These are phyloP conservation scores for Ichthyophthirius multifiliis DNA, from an alignment of 169 alveolate species.

Conservation along the genomic window DNA sequence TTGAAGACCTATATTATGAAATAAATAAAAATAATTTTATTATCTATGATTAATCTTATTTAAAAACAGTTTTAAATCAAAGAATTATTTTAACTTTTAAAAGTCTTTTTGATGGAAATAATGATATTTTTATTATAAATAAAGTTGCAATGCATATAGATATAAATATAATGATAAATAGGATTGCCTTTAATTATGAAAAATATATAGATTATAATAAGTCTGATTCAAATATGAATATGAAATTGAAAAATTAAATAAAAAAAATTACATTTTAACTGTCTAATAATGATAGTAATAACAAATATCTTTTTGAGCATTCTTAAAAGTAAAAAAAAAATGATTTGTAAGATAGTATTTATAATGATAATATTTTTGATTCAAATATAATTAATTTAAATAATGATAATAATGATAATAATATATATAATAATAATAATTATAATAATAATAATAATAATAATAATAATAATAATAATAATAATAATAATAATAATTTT, in stretches of 20 bases:
- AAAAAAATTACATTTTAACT: neutral
- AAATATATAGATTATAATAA: neutral
- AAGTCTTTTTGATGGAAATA: neutral
- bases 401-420: no score
- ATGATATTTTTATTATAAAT: neutral
- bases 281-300: neutral
- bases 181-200: neutral
- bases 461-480: no score
- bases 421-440: no score
- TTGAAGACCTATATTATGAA: constrained; percentile 7
- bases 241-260: neutral
- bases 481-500: no score
- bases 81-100: neutral
- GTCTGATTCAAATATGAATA: neutral
- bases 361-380: no score
- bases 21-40: neutral
- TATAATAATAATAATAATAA: no score
- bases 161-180: neutral
- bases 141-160: neutral
- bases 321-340: no score
- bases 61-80: neutral
- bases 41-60: neutral
- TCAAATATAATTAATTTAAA: no score
- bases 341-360: no score
- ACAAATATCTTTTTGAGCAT: neutral